Percentiles rank a stretch among this genome's conserved stretches.
Evolutionary conservation across 805 yeast genomes (phyloP).

Genomic region (Kuraishia molischiana): DNA sequence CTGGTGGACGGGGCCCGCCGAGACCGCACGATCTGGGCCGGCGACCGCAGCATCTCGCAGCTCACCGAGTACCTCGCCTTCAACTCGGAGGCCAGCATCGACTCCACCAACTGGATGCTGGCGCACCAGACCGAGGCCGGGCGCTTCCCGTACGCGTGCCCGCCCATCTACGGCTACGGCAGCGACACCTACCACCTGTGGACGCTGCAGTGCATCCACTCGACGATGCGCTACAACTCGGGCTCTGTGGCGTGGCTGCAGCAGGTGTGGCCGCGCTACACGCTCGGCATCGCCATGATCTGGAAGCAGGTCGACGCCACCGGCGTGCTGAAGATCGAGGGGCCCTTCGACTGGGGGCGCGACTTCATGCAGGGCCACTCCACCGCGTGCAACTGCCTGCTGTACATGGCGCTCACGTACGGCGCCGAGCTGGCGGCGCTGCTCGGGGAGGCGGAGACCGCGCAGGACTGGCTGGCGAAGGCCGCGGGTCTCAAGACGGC

Average conservation of each 20-base stretch:
- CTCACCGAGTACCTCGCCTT: constrained; percentile 8
- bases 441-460: neutral
- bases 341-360: constrained; percentile 7
- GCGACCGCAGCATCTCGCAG: constrained; percentile 6
- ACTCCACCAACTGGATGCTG: constrained; percentile 15
- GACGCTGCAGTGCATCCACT: constrained; percentile 3
- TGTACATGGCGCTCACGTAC: constrained; percentile 2
- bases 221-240: neutral
- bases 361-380: constrained; percentile 4
- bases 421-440: constrained; percentile 3
- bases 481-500: constrained; percentile 2
- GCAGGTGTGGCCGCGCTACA: constrained; percentile 5
- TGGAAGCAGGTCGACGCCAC: constrained; percentile 3
- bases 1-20: constrained; percentile 7
- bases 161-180: constrained; percentile 5
- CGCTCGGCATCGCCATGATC: constrained; percentile 3
- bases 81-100: constrained; percentile 20
- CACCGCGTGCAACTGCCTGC: constrained; percentile 4
- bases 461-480: neutral
- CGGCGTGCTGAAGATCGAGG: constrained; percentile 3
- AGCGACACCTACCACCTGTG: constrained; percentile 7
- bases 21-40: constrained; percentile 8
- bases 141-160: constrained; percentile 7
- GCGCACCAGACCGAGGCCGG: constrained; percentile 4
- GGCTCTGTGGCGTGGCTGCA: constrained; percentile 1